phyloP scores from a whole-genome alignment of 75 land plant species.

The Isoetes taiwanensis region DNA sequence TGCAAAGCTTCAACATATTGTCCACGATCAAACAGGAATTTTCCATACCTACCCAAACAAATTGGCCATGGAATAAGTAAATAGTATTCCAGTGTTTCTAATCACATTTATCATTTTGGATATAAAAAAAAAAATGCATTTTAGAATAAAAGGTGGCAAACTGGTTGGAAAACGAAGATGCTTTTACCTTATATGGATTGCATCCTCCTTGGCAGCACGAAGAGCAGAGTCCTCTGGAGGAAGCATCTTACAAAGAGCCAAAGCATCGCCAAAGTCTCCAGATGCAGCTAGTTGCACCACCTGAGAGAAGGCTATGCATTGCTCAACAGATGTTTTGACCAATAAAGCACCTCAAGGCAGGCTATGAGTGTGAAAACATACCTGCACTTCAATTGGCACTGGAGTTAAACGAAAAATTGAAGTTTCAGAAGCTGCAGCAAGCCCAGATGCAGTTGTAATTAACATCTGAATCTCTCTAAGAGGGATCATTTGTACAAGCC shows the following conservation, averaged over 20 bases:
- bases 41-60: slow-evolving; percentile 55
- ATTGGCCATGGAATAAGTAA: not conserved
- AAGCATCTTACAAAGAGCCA: slow-evolving; percentile 84
- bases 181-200: slow-evolving; percentile 67
- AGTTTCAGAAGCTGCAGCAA: slow-evolving; percentile 45
- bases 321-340: not conserved
- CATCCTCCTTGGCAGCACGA: slow-evolving; percentile 72
- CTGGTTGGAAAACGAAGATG: not conserved
- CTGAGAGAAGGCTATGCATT: slow-evolving; percentile 26
- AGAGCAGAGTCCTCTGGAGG: slow-evolving; percentile 91
- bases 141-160: not conserved
- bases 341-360: not conserved
- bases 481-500: slow-evolving; percentile 69
- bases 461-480: slow-evolving; percentile 63
- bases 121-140: not conserved
- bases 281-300: slow-evolving; percentile 95
- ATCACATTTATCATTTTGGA: too few relatives aligned
- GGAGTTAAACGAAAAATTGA: slow-evolving; percentile 61
- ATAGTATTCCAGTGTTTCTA: too few relatives aligned
- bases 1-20: slow-evolving; percentile 85
- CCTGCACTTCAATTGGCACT: slow-evolving; percentile 95
- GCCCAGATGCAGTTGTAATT: slow-evolving; percentile 20
- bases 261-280: slow-evolving; percentile 87
- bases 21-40: slow-evolving; percentile 59
- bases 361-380: slow-evolving; percentile 10